Evolutionary conservation across 257 asterid genomes (phyloP).

Genomic region (Solanum chilense): DNA sequence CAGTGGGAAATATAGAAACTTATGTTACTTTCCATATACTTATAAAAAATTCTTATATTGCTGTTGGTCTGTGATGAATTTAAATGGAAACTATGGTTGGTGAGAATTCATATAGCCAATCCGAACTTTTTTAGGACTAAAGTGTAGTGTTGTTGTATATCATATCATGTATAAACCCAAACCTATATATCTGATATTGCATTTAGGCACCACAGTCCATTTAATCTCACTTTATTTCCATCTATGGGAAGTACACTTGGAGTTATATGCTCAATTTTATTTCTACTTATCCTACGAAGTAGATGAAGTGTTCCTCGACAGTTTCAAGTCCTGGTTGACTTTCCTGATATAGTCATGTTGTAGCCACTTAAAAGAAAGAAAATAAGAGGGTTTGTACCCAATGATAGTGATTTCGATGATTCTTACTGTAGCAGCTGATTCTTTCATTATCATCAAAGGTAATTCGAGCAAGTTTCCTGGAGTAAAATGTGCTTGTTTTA

Average conservation of each 20-base stretch:
- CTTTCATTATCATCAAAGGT: not conserved
- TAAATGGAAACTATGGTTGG: not conserved
- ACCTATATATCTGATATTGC: not conserved
- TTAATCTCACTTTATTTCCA: not conserved
- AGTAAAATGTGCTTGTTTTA: not conserved
- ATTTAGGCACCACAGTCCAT: not conserved
- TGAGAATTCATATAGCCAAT: not conserved
- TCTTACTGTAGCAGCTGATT: not conserved
- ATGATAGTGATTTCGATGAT: not conserved
- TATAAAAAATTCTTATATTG: not conserved
- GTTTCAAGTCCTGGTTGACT: not conserved
- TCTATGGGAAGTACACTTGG: not conserved
- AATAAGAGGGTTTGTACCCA: not conserved
- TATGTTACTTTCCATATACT: not conserved
- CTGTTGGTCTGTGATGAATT: not conserved
- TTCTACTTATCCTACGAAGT: not conserved
- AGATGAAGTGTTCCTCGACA: not conserved
- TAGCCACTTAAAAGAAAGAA: not conserved
- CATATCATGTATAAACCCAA: not conserved
- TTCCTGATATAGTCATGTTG: not conserved
- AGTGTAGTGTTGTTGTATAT: not conserved
- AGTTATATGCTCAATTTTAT: not conserved
- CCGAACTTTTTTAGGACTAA: not conserved
- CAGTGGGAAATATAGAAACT: not conserved
- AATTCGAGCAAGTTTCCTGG: not conserved